Evolutionary conservation across 2,329 filamentous ascomycete species (phyloP).

Genomic region (Claviceps digitariae): DNA sequence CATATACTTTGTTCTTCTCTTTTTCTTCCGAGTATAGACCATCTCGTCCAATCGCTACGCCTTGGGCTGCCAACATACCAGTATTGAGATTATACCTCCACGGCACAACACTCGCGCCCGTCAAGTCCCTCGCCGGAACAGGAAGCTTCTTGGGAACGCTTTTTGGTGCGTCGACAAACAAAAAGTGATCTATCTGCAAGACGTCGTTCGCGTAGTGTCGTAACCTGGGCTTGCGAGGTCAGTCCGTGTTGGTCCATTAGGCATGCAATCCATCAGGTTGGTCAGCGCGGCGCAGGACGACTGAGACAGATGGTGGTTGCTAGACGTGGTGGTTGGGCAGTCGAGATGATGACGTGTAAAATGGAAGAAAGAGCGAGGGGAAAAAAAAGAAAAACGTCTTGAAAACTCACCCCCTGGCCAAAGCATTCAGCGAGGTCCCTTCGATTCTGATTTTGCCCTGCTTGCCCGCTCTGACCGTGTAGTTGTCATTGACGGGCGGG

Average conservation of each 20-base stretch:
- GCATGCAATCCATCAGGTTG: background rate
- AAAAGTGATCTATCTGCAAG: slow-evolving; percentile 10
- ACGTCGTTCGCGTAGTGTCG: slow-evolving; percentile 11
- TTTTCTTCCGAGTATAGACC: too few relatives aligned
- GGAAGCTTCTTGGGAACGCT: slow-evolving; percentile 3
- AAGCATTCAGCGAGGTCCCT: slow-evolving; percentile 10
- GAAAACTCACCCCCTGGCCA: slow-evolving; percentile 11
- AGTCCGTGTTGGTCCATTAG: background rate
- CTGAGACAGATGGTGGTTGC: too few relatives aligned
- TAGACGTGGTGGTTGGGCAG: too few relatives aligned
- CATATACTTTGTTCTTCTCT: background rate
- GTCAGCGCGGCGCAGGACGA: too few relatives aligned
- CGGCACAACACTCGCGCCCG: slow-evolving; percentile 9
- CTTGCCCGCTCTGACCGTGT: slow-evolving; percentile 6
- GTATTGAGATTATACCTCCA: slow-evolving; percentile 35
- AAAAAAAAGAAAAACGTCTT: background rate
- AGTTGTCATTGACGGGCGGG: slow-evolving; percentile 9
- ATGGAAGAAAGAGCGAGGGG: background rate
- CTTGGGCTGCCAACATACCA: too few relatives aligned
- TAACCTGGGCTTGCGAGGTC: background rate
- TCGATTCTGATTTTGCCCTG: slow-evolving; percentile 9
- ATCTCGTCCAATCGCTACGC: too few relatives aligned
- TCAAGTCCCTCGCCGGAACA: slow-evolving; percentile 1
- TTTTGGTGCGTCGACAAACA: slow-evolving; percentile 6
- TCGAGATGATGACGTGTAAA: too few relatives aligned